Evolutionary conservation across 192 early-diverging fungal genomes (phyloP).

Genomic region (Phlyctochytrium bullatum): DNA sequence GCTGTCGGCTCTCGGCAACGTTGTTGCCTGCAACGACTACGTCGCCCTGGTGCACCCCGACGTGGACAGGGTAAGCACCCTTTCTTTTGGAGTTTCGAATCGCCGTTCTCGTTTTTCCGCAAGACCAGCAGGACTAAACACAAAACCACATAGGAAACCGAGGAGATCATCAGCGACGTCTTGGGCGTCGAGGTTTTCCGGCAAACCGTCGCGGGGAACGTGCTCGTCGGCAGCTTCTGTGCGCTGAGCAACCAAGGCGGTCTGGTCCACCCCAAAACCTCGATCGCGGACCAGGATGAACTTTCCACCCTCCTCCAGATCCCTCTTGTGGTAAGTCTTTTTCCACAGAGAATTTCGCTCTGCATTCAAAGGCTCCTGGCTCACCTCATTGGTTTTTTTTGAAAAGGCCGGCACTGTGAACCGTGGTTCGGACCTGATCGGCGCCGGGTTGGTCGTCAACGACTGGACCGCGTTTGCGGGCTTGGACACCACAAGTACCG

Average conservation of each 20-base stretch:
- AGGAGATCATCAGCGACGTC: slow-evolving; percentile 99
- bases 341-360: too few relatives aligned
- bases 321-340: slow-evolving; percentile 68
- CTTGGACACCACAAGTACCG: slow-evolving; percentile 92
- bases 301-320: slow-evolving; percentile 95
- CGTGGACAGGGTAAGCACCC: slow-evolving; percentile 69
- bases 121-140: too few relatives aligned
- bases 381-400: too few relatives aligned
- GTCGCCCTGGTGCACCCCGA: slow-evolving; percentile 98
- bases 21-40: slow-evolving; percentile 99
- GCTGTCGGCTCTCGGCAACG: slow-evolving; percentile 95
- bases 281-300: slow-evolving; percentile 97
- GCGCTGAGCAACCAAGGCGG: slow-evolving; percentile 97
- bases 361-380: too few relatives aligned
- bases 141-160: slow-evolving; percentile 93
- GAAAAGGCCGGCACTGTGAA: slow-evolving; percentile 91
- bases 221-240: slow-evolving; percentile 93
- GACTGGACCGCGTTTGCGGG: slow-evolving; percentile 98
- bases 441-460: slow-evolving; percentile 95
- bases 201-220: slow-evolving; percentile 97
- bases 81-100: slow-evolving; percentile 1
- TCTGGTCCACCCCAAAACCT: slow-evolving; percentile 90
- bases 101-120: neutral
- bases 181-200: slow-evolving; percentile 97
- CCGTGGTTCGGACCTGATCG: slow-evolving; percentile 96